Percentiles rank a stretch among this genome's conserved stretches.
Evolutionary conservation across 2,329 filamentous ascomycete species (phyloP).

Genomic region (Didymella sp.): DNA sequence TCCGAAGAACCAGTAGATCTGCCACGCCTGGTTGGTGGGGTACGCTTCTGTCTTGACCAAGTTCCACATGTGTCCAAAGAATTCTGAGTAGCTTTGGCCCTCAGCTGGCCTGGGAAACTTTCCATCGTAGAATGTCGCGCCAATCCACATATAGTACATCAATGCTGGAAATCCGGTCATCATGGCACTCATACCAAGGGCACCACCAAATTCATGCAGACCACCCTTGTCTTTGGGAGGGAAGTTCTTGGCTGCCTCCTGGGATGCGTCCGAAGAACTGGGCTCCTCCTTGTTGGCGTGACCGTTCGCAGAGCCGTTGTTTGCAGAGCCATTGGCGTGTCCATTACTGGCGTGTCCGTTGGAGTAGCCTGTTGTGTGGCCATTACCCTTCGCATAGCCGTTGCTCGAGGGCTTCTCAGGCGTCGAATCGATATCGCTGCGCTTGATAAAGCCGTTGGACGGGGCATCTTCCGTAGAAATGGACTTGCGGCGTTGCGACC

Average conservation of each 20-base stretch:
- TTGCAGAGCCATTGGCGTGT: conserved; percentile 44
- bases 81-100: conserved; percentile 73
- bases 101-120: conserved; percentile 72
- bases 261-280: background rate
- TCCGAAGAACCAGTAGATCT: conserved; percentile 94
- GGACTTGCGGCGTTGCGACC: conserved; percentile 54
- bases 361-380: conserved; percentile 42
- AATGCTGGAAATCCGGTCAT: conserved; percentile 93
- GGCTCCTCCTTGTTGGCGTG: conserved; percentile 28
- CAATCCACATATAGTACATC: conserved; percentile 99
- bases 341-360: conserved; percentile 42
- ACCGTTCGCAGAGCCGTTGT: conserved; percentile 43
- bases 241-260: conserved; percentile 48
- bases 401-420: conserved; percentile 6
- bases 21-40: conserved; percentile 82
- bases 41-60: conserved; percentile 85
- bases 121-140: conserved; percentile 89
- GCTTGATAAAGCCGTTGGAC: conserved; percentile 36
- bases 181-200: conserved; percentile 78
- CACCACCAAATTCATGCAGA: conserved; percentile 84
- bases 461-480: conserved; percentile 30
- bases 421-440: conserved; percentile 4
- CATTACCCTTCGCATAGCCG: conserved; percentile 23
- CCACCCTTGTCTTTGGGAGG: conserved; percentile 54
- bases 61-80: conserved; percentile 71